Conservation (phyloP, 1,139 yeast genomes). For the Taphrina communis region DNA sequence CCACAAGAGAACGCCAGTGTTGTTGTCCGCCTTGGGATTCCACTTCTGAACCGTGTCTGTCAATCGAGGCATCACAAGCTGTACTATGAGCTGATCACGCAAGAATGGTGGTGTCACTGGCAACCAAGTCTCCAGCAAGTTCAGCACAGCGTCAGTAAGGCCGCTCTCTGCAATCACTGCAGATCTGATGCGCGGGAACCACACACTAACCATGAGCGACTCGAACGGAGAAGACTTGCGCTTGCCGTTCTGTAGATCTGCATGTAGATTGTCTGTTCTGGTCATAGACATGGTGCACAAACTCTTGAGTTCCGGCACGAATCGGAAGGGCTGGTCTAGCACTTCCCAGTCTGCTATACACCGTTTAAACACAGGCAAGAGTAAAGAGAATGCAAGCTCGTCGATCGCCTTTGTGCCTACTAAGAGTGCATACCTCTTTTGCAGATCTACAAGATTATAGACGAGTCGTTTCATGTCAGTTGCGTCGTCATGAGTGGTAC, state of each 20-base stretch:
- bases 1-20: constrained; percentile 50
- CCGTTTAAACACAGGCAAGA: constrained; percentile 49
- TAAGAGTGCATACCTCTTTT: constrained; percentile 47
- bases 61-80: constrained; percentile 54
- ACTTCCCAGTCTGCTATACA: constrained; percentile 55
- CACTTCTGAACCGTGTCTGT: constrained; percentile 52
- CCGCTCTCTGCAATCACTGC: constrained; percentile 47
- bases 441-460: constrained; percentile 48
- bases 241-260: neutral
- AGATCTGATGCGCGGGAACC: constrained; percentile 52
- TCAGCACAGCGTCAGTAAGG: constrained; percentile 47
- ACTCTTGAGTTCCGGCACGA: constrained; percentile 48
- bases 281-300: constrained; percentile 49
- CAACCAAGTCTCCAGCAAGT: constrained; percentile 56
- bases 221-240: constrained; percentile 50
- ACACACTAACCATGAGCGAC: constrained; percentile 51
- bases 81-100: constrained; percentile 49
- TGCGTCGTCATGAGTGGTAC: constrained; percentile 4
- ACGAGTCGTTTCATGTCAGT: constrained; percentile 42
- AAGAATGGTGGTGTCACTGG: constrained; percentile 53
- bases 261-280: neutral
- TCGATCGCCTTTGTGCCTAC: constrained; percentile 47
- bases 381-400: constrained; percentile 50
- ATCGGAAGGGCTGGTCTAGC: constrained; percentile 49
- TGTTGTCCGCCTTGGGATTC: constrained; percentile 49